Conservation (phyloP, 139 green algal species). For the Eudorina sp. region DNA sequence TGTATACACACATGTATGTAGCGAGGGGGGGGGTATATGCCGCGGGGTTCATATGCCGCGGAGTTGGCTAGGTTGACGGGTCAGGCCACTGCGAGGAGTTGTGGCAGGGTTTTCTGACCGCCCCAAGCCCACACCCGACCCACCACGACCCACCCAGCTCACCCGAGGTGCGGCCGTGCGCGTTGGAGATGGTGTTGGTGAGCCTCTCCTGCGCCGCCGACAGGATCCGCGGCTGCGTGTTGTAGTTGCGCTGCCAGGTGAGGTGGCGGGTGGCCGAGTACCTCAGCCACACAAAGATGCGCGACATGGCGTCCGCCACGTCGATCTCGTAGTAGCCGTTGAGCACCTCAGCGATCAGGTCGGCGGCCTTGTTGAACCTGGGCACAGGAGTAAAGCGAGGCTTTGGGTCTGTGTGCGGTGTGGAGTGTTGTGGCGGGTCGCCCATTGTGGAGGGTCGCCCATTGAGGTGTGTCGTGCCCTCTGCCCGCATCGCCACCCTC, state of each 20-base stretch:
- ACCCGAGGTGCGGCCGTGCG: slow-evolving; percentile 61
- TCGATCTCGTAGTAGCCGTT: slow-evolving; percentile 76
- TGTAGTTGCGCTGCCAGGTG: slow-evolving; percentile 99
- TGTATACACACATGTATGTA: background rate
- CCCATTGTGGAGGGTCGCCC: too few relatives aligned
- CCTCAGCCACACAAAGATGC: slow-evolving; percentile 95
- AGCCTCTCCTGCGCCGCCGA: slow-evolving; percentile 92
- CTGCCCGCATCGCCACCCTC: too few relatives aligned
- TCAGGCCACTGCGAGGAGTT: too few relatives aligned
- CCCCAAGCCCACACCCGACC: too few relatives aligned
- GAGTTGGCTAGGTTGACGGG: too few relatives aligned
- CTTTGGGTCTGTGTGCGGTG: background rate
- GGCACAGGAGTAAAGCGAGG: background rate
- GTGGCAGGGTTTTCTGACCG: too few relatives aligned
- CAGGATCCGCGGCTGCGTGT: slow-evolving; percentile 97
- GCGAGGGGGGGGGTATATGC: background rate
- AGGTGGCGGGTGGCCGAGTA: slow-evolving; percentile 94
- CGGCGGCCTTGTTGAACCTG: slow-evolving; percentile 91
- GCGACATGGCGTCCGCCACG: slow-evolving; percentile 71
- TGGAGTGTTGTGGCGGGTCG: background rate
- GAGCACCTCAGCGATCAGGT: slow-evolving; percentile 81
- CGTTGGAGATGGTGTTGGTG: slow-evolving; percentile 83
- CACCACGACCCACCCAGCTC: background rate
- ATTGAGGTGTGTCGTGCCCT: too few relatives aligned
- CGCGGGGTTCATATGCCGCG: too few relatives aligned